Conservation (phyloP, 2,329 filamentous ascomycete genomes). For the Aureobasidium subglaciale region DNA sequence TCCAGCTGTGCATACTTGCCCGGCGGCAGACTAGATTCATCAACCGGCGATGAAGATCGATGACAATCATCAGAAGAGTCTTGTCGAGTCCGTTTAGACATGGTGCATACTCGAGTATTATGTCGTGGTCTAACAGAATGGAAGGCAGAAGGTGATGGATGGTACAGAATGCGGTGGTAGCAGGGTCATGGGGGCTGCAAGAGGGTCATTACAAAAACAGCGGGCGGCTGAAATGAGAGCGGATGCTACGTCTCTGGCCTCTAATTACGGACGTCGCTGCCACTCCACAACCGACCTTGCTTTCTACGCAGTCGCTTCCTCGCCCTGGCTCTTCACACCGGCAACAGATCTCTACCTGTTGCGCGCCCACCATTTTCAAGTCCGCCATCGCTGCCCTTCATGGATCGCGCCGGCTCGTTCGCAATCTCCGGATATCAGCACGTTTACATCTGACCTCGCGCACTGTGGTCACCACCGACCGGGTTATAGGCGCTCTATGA, state of each 20-base stretch:
- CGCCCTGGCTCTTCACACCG: not conserved
- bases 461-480: conserved; percentile 26
- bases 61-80: conserved; percentile 30
- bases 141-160: not conserved
- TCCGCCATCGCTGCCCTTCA: conserved; percentile 29
- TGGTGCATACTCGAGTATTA: conserved; percentile 31
- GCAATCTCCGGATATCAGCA: conserved; percentile 39
- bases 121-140: not conserved
- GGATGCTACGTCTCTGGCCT: not conserved
- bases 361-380: not conserved
- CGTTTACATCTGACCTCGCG: conserved; percentile 52
- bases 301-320: not conserved
- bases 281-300: not conserved
- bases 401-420: conserved; percentile 48
- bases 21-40: no score
- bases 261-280: not conserved
- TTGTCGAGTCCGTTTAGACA: conserved; percentile 56
- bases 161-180: not conserved
- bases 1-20: conserved; percentile 52
- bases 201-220: not conserved
- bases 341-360: conserved; percentile 17
- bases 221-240: no score
- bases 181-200: not conserved
- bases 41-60: no score
- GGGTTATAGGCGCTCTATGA: conserved; percentile 17